Percentiles rank a stretch among this genome's conserved stretches.
Conservation (phyloP, 768 basidiomycete genomes). For the Naganishia friedmannii region DNA sequence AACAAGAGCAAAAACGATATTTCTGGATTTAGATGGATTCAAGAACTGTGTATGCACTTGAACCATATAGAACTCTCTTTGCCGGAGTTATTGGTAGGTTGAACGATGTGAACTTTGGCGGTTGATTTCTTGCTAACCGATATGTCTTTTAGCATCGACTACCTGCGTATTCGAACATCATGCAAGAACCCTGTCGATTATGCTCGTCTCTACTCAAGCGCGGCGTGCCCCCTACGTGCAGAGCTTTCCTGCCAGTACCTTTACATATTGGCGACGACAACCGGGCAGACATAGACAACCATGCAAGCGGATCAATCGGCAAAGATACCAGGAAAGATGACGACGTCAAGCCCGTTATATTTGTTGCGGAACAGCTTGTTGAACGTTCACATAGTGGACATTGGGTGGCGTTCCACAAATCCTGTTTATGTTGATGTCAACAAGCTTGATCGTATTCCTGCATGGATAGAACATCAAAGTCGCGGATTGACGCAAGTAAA, state of each 20-base stretch:
- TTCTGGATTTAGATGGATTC: conserved; percentile 17
- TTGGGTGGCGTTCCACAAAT: conserved; percentile 19
- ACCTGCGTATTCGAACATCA: background rate
- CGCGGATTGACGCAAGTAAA: background rate
- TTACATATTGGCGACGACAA: background rate
- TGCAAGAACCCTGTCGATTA: conserved; percentile 14
- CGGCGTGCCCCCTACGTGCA: conserved; percentile 1
- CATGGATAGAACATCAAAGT: background rate
- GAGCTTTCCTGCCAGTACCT: conserved; percentile 9
- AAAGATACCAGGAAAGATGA: background rate
- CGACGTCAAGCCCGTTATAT: background rate
- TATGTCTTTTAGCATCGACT: conserved; percentile 8
- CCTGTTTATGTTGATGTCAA: background rate
- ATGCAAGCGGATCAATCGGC: background rate
- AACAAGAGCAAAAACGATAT: conserved; percentile 13
- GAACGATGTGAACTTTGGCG: background rate
- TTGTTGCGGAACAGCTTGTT: background rate
- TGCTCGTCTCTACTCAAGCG: conserved; percentile 15
- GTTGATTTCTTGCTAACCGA: background rate
- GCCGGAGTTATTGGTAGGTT: conserved; percentile 10
- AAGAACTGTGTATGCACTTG: conserved; percentile 15
- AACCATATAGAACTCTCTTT: conserved; percentile 17
- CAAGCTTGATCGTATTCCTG: background rate
- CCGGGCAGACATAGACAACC: background rate
- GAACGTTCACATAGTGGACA: background rate